Percentiles rank a stretch among this genome's conserved stretches.
Conservation (phyloP, 2,329 filamentous ascomycete genomes). For the Sporothrix variecibatus region DNA sequence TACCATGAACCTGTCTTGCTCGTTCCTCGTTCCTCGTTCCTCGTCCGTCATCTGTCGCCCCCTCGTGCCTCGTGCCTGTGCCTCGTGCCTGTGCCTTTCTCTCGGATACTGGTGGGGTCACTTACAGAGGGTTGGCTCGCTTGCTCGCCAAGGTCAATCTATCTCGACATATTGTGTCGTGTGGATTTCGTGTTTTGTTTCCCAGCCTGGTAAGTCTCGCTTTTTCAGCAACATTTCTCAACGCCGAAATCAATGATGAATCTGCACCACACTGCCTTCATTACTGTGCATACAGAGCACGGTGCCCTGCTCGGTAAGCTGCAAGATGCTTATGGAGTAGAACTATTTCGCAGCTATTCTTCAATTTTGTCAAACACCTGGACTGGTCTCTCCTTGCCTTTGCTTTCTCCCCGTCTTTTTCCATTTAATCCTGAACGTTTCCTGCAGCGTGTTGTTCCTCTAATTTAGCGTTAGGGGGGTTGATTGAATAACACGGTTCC, state of each 20-base stretch:
- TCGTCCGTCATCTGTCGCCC: neutral
- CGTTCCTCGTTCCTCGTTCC: neutral
- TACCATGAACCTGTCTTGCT: neutral
- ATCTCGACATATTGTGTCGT: no score
- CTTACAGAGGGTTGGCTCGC: neutral
- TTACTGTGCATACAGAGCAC: no score
- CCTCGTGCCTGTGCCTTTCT: neutral
- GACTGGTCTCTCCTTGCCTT: neutral
- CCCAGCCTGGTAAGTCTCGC: neutral
- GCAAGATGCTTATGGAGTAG: neutral
- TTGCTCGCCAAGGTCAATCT: neutral
- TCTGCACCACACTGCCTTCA: neutral
- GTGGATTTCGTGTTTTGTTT: neutral
- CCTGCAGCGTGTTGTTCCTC: conserved; percentile 2
- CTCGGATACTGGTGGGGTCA: neutral
- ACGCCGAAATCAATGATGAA: neutral
- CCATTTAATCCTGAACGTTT: neutral
- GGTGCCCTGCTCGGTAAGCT: neutral
- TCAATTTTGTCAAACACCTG: neutral
- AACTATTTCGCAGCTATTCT: neutral
- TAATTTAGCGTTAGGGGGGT: neutral
- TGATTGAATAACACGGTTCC: neutral
- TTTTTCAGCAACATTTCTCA: neutral
- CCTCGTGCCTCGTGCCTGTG: neutral
- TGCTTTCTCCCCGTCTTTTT: neutral